These are phyloP conservation scores for Gnaphalium uliginosum DNA, from an alignment of 129 eudicot genomes.

Conservation along the genomic window DNA sequence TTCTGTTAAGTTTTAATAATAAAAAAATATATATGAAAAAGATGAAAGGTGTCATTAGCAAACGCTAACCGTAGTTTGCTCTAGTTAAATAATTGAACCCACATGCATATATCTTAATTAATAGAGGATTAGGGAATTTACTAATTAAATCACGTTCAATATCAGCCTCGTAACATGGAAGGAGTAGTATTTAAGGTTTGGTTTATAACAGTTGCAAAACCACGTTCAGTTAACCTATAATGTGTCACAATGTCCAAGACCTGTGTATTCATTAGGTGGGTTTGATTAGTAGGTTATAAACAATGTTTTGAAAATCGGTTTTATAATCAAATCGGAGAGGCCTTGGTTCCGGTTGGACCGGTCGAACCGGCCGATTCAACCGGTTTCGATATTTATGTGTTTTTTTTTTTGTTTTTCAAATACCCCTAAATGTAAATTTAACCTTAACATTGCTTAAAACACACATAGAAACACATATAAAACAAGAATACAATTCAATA, in stretches of 20 bases:
- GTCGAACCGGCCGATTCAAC: no score
- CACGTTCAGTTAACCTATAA: neutral
- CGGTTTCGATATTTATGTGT: no score
- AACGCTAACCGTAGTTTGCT: slow-evolving; percentile 19
- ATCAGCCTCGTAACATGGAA: slow-evolving; percentile 22
- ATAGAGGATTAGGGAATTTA: neutral
- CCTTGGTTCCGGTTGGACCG: no score
- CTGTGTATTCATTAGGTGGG: no score
- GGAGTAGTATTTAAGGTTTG: neutral
- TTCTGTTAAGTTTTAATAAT: neutral
- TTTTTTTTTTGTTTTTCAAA: no score
- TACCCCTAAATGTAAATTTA: no score
- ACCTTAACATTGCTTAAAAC: no score
- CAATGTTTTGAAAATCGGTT: no score
- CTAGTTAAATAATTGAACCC: slow-evolving; percentile 3
- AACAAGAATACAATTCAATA: no score
- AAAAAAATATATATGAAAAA: neutral
- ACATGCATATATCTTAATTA: slow-evolving; percentile 21
- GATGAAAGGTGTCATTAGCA: slow-evolving; percentile 15
- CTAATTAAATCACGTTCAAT: slow-evolving; percentile 3
- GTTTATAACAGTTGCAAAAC: neutral
- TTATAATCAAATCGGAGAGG: no score
- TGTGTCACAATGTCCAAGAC: neutral
- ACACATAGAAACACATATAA: no score
- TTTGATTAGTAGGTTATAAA: no score